A percentile compares a stretch with the other conserved stretches of the same genome.
phyloP scores from a whole-genome alignment of 2,329 filamentous ascomycete species.

The Alternaria arbusti region DNA sequence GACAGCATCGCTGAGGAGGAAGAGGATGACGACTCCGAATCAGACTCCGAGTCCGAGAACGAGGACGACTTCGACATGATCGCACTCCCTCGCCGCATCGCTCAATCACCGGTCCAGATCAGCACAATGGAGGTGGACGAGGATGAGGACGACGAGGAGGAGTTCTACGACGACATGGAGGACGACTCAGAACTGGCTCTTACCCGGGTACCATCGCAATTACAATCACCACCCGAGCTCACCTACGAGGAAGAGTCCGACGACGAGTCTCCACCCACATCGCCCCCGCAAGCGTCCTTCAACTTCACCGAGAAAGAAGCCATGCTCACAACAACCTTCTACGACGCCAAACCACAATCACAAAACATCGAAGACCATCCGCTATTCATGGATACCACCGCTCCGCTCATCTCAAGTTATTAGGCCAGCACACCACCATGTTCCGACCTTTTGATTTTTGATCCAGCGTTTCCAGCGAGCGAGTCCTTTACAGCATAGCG shows the following conservation, averaged over 20 bases:
- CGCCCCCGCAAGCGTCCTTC: slow-evolving; percentile 53
- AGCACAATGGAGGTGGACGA: slow-evolving; percentile 52
- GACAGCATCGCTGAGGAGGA: slow-evolving; percentile 78
- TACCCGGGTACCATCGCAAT: slow-evolving; percentile 52
- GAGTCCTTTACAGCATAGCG: slow-evolving; percentile 41
- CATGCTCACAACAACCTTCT: slow-evolving; percentile 55
- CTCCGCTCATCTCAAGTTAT: slow-evolving; percentile 50
- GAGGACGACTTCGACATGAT: slow-evolving; percentile 59
- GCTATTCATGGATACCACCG: slow-evolving; percentile 50
- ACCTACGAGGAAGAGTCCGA: slow-evolving; percentile 57
- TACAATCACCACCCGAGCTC: slow-evolving; percentile 58
- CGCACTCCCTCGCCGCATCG: slow-evolving; percentile 49
- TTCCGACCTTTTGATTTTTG: slow-evolving; percentile 44
- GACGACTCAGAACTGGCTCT: slow-evolving; percentile 56
- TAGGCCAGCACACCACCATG: slow-evolving; percentile 35
- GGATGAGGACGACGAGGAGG: slow-evolving; percentile 51
- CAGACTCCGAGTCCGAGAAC: slow-evolving; percentile 60
- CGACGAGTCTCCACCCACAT: slow-evolving; percentile 56
- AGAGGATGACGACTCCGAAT: slow-evolving; percentile 60
- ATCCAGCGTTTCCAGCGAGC: slow-evolving; percentile 48
- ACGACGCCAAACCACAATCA: slow-evolving; percentile 48
- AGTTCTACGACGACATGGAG: slow-evolving; percentile 56
- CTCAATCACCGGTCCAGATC: slow-evolving; percentile 51
- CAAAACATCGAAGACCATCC: slow-evolving; percentile 47
- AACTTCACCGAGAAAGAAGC: slow-evolving; percentile 56